Conservation (phyloP, 176 grass and related monocot genomes). For the Carex pumila region DNA sequence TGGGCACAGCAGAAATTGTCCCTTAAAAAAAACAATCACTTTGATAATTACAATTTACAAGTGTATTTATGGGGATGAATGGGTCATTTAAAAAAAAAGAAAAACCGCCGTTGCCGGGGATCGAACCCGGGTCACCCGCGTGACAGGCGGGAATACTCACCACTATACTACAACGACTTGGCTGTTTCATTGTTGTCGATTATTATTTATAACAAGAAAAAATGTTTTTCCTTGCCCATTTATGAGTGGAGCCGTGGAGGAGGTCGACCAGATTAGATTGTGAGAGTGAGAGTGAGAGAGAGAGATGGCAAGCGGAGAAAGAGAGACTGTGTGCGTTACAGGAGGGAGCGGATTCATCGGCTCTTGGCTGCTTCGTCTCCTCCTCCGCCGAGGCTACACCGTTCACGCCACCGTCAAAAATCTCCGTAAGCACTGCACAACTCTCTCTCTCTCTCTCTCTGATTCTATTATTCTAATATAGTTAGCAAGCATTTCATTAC, state of each 20-base stretch:
- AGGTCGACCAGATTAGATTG: no score
- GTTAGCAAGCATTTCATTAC: background rate
- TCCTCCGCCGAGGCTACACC: conserved; percentile 62
- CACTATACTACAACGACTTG: conserved; percentile 46
- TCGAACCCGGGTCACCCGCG: conserved; percentile 42
- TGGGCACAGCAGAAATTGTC: no score
- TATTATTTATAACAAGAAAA: no score
- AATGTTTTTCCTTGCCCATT: no score
- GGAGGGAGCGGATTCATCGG: conserved; percentile 95
- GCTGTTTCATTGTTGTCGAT: background rate
- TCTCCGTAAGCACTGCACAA: conserved; percentile 25
- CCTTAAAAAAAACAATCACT: no score
- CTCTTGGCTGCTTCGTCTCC: conserved; percentile 49
- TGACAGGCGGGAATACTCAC: conserved; percentile 42
- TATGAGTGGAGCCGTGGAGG: no score
- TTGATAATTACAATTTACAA: no score
- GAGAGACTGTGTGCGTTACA: conserved; percentile 52
- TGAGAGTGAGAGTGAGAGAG: background rate
- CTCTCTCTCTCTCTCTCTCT: background rate
- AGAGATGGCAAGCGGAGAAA: conserved; percentile 16
- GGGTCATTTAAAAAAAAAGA: no score
- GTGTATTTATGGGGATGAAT: no score
- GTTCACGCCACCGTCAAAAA: conserved; percentile 74
- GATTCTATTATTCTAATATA: background rate
- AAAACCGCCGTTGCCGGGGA: conserved; percentile 25